Base-by-base conservation (phyloP, 306 rosid species). In the Glycine tomentella region DNA sequence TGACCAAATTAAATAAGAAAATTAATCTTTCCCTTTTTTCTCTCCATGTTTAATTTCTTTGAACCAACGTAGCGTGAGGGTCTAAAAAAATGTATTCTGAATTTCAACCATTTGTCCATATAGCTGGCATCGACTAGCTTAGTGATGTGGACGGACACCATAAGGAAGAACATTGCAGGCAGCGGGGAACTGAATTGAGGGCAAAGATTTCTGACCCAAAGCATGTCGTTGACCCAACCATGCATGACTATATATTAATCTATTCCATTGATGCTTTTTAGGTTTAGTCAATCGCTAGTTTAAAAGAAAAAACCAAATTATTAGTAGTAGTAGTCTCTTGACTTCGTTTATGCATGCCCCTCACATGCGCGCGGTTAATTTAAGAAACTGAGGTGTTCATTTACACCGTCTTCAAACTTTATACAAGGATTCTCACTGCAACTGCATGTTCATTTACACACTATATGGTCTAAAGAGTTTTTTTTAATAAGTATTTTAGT, bases 41-140 rank as follows among this genome's bases (percentile, higher is more conserved):
- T 15, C 4, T 5, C 5, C 33, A 56, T 15, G 10, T 56, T 56
- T 17, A 25, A 25, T 25, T 25, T 25, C 63, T 16, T 0, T 58
- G 38, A 20, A 9, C 38, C 36, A 20, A 58, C 64, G 65, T 58
- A 58, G 65, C 65, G 65, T 58, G 38, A 20, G 7, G 38, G 38
- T 20, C 4, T 20, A 25, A 57, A 4, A 4, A 56, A 20, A 5
- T 9, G 20, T 4, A 34, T 4, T 34, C 4, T 34, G 31, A 25
- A 25, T 25, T 34, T 34, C 4, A 61, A 33, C 40, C n/a, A 61
- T 31, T 61, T 3, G 31, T 8, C 36, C 36, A 9, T 31, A 13
- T 36, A 63, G 20, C 69, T 63, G 69, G 20, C 69, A 63, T 63
- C 17, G 20, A 63, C 20, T 63, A 13, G 17, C 49, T 64, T 38